A percentile compares a stretch with the other conserved stretches of the same genome.
Conservation (phyloP, 768 basidiomycete genomes). For the Boletus tomentosulus region DNA sequence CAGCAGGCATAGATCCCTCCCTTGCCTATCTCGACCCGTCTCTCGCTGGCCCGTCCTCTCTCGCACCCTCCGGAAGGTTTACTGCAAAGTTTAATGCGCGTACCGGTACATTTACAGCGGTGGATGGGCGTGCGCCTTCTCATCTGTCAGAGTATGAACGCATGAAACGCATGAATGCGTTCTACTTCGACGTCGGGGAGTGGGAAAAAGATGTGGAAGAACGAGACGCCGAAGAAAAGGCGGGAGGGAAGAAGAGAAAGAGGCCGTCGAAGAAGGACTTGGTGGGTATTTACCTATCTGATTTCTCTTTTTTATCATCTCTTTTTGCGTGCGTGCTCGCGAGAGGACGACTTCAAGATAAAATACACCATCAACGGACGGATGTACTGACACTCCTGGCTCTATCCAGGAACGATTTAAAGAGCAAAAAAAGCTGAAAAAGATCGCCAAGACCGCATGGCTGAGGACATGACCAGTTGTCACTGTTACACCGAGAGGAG, state of each 20-base stretch:
- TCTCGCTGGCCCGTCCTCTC: constrained; percentile 38
- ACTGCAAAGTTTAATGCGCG: constrained; percentile 79
- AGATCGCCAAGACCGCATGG: constrained; percentile 88
- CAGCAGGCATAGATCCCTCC: constrained; percentile 79
- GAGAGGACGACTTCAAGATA: constrained; percentile 19
- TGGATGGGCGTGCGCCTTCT: constrained; percentile 65
- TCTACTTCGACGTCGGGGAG: constrained; percentile 79
- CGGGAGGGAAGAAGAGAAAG: constrained; percentile 69
- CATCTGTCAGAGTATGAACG: constrained; percentile 81
- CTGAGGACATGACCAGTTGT: constrained; percentile 47
- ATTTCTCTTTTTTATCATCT: constrained; percentile 9
- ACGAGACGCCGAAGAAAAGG: constrained; percentile 42
- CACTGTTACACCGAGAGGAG: background rate
- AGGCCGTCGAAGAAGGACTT: constrained; percentile 78
- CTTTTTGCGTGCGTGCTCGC: constrained; percentile 19
- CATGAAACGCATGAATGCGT: constrained; percentile 75
- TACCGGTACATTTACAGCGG: constrained; percentile 68
- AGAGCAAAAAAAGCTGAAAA: constrained; percentile 77
- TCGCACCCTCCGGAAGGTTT: constrained; percentile 40
- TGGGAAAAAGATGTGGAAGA: constrained; percentile 72
- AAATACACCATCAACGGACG: constrained; percentile 15
- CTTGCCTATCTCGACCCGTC: constrained; percentile 79
- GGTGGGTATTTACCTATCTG: constrained; percentile 42
- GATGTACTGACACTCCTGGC: constrained; percentile 22
- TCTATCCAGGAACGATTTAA: constrained; percentile 69